These are phyloP conservation scores for Acanthamoeba divionensis DNA, from an alignment of 208 protist genomes.

Conservation along the genomic window DNA sequence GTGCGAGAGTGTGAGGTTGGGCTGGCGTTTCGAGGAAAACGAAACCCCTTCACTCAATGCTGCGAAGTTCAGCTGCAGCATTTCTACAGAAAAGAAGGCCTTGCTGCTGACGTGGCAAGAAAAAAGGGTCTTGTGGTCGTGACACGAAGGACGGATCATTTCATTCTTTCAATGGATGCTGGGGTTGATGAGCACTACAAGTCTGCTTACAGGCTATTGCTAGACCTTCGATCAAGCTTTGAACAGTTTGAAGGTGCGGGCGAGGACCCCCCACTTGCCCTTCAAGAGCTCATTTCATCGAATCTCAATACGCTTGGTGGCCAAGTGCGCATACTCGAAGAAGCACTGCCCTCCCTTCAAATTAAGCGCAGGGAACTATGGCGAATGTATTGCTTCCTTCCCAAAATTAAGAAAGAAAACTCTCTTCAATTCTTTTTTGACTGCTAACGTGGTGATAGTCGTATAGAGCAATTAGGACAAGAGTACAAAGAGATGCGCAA, in stretches of 20 bases:
- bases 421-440: not conserved
- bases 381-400: conserved; percentile 2
- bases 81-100: no score
- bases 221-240: not conserved
- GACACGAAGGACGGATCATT: not conserved
- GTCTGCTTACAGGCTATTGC: not conserved
- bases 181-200: conserved; percentile 51
- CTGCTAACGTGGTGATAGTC: not conserved
- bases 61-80: not conserved
- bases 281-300: not conserved
- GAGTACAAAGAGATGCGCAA: conserved; percentile 35
- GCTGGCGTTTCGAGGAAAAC: no score
- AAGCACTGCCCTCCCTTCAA: not conserved
- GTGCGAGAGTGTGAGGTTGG: no score
- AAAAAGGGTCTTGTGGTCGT: not conserved
- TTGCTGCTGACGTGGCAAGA: not conserved
- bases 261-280: not conserved
- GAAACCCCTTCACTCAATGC: not conserved
- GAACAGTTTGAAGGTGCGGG: conserved; percentile 13
- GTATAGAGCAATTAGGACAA: not conserved
- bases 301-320: not conserved
- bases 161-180: no score
- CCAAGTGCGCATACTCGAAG: not conserved
- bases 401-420: no score
- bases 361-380: conserved; percentile 11